Percentiles rank a stretch among this genome's conserved stretches.
Evolutionary conservation across 208 protist genomes (phyloP).

Genomic region (Spongospora subterranea): DNA sequence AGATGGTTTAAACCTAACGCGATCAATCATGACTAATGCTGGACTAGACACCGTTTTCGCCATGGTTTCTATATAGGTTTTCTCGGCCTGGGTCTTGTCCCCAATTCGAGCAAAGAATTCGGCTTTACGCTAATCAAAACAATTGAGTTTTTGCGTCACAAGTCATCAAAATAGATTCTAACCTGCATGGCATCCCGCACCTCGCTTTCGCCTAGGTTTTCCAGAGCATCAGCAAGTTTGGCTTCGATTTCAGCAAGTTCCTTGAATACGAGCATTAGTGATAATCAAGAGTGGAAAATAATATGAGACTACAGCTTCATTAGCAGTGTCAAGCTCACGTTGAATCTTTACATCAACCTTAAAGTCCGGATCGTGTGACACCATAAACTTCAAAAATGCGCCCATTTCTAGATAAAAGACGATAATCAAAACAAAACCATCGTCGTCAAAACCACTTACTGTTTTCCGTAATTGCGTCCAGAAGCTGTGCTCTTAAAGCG

Average conservation of each 20-base stretch:
- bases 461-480: neutral
- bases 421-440: slow-evolving; percentile 6
- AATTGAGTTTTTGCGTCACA: neutral
- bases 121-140: slow-evolving; percentile 70
- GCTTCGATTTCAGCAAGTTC: slow-evolving; percentile 59
- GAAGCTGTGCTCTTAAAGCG: neutral
- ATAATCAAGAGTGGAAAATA: slow-evolving; percentile 59
- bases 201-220: slow-evolving; percentile 93
- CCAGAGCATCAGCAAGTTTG: slow-evolving; percentile 83
- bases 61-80: slow-evolving; percentile 85
- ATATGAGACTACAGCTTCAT: slow-evolving; percentile 77
- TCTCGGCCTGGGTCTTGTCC: slow-evolving; percentile 89
- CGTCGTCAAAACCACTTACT: neutral
- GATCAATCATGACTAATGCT: neutral
- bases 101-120: slow-evolving; percentile 91
- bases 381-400: slow-evolving; percentile 67
- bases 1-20: slow-evolving; percentile 1
- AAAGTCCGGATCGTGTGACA: slow-evolving; percentile 55
- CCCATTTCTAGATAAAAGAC: slow-evolving; percentile 70
- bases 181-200: slow-evolving; percentile 90
- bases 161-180: slow-evolving; percentile 65
- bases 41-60: slow-evolving; percentile 80
- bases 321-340: slow-evolving; percentile 61
- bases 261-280: neutral
- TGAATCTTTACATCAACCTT: slow-evolving; percentile 51